Evolutionary conservation across 345 rosid species (phyloP).

Genomic region (Luvunga scandens): DNA sequence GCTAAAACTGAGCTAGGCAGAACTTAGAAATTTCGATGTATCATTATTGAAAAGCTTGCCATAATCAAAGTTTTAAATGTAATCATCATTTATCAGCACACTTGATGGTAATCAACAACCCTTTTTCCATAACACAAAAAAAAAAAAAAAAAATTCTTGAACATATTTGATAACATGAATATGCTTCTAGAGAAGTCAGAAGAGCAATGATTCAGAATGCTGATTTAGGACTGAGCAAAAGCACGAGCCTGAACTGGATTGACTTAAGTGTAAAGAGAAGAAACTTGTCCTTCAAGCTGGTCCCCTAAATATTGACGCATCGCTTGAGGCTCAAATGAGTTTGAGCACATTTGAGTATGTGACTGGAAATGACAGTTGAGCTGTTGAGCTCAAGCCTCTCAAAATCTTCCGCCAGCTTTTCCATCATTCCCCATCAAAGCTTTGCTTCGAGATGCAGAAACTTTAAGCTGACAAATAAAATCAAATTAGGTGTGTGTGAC

Average conservation of each 20-base stretch:
- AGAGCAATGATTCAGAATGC: neutral
- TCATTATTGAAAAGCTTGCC: neutral
- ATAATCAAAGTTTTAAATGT: neutral
- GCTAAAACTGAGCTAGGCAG: neutral
- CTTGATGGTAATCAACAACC: neutral
- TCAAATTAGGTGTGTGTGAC: conserved; percentile 15
- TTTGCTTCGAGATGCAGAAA: conserved; percentile 48
- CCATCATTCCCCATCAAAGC: conserved; percentile 25
- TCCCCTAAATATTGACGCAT: neutral
- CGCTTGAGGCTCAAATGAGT: conserved; percentile 6
- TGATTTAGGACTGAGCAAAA: neutral
- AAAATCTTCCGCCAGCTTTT: conserved; percentile 24
- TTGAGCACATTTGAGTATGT: neutral
- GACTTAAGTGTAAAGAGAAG: neutral
- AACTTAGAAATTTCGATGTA: neutral
- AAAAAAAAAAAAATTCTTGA: neutral
- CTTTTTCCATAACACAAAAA: neutral
- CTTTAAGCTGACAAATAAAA: neutral
- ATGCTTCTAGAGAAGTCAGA: neutral
- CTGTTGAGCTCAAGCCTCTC: conserved; percentile 25
- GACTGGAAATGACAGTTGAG: conserved; percentile 21
- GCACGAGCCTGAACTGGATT: neutral
- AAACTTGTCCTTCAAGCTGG: conserved; percentile 23
- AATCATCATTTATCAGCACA: neutral
- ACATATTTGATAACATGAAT: neutral